Percentiles rank a stretch among this genome's conserved stretches.
Evolutionary conservation across 345 rosid species (phyloP).

Genomic region (Noccaea caerulescens): DNA sequence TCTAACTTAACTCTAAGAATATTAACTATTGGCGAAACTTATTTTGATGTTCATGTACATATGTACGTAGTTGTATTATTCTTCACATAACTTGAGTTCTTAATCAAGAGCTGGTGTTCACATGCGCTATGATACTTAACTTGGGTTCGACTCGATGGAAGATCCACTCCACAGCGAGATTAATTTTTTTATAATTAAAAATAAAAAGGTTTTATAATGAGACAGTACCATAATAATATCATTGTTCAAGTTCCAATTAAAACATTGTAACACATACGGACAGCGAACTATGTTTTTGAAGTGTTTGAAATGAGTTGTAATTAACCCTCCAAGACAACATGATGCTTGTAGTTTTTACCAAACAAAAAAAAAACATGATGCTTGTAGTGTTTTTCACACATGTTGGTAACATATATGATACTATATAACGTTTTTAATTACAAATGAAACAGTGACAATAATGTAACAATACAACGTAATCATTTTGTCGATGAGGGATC

Average conservation of each 20-base stretch:
- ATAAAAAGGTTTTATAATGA: not conserved
- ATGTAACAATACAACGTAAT: not conserved
- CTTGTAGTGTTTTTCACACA: too few species aligned
- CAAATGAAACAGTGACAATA: slow-evolving; percentile 9
- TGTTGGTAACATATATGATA: not conserved
- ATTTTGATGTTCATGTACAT: not conserved
- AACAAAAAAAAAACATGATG: too few species aligned
- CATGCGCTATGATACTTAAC: not conserved
- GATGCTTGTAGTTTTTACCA: too few species aligned
- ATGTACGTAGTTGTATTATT: slow-evolving; percentile 1
- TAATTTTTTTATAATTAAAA: not conserved
- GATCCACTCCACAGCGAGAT: not conserved
- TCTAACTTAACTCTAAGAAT: not conserved
- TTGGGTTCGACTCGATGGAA: not conserved
- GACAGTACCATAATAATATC: slow-evolving; percentile 10
- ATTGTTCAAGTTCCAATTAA: not conserved
- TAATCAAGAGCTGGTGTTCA: slow-evolving; percentile 4
- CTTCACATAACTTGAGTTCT: not conserved
- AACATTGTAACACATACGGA: slow-evolving; percentile 4
- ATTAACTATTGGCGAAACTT: not conserved
- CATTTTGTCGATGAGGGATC: slow-evolving; percentile 4
- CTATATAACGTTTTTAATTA: slow-evolving; percentile 5
- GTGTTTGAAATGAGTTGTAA: slow-evolving; percentile 1
- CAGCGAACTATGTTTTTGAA: not conserved
- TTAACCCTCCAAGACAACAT: too few species aligned